Conservation (phyloP, 257 asterid genomes). For the Coffea canephora region DNA sequence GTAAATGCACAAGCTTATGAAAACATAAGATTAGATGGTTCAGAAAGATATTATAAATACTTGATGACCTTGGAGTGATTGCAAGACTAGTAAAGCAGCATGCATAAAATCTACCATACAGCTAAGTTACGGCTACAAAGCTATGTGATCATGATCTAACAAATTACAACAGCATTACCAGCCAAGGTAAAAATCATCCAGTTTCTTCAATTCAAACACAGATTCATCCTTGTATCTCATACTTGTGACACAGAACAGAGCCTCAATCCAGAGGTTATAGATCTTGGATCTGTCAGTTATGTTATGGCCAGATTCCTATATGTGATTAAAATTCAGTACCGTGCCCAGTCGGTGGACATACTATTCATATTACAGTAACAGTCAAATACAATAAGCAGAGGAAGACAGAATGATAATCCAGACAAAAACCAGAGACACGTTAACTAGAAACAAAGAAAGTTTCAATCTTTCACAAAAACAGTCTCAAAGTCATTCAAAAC, state of each 20-base stretch:
- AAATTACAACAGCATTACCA: background rate
- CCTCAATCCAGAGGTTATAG: background rate
- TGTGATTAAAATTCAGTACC: background rate
- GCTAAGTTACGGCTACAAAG: background rate
- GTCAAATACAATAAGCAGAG: background rate
- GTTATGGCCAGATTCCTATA: too few species aligned
- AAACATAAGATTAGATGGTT: background rate
- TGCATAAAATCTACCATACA: background rate
- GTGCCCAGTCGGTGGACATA: background rate
- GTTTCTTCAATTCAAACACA: background rate
- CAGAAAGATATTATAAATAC: background rate
- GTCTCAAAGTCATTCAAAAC: background rate
- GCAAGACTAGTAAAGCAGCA: background rate
- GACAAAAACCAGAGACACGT: background rate
- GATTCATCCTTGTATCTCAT: background rate
- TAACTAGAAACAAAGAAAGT: background rate
- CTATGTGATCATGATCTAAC: background rate
- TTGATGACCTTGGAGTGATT: background rate
- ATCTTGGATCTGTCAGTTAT: background rate
- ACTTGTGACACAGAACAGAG: background rate
- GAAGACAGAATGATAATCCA: background rate
- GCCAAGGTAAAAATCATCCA: background rate
- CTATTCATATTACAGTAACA: background rate
- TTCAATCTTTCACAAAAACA: background rate
- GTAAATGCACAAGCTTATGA: background rate